Base-by-base conservation (phyloP, 2,329 filamentous ascomycete species). In the Herpotrichia juniperi region DNA sequence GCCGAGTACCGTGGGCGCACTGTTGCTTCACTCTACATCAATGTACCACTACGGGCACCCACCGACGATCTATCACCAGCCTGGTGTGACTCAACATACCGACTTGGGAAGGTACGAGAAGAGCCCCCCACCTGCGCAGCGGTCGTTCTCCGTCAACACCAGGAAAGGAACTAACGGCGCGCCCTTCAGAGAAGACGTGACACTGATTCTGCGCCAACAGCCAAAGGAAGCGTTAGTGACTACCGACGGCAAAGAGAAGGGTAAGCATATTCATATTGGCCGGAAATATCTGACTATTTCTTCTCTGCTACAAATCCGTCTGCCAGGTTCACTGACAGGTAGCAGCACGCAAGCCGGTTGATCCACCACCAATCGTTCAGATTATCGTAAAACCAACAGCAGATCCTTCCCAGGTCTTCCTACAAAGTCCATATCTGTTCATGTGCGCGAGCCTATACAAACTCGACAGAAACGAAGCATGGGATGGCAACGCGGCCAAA, bases 301-400 rank as follows among this genome's bases (percentile, higher is more conserved):
- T 24, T 11, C 25, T n/a, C 19, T 14, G 39, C 26, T 21, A n/a
- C 21, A 28, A 11, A 21, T 19, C 28, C 32, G 17, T 21, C 22
- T 21, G 22, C 44, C 34, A 26, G 35, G 39, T 25, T 42, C 10
- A 25, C 45, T 54, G 31, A 54, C 50, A 37, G 11, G 42, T 25
- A 42, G 17, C 69, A 90, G 89, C 90, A 67, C 87, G 91, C 61
- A 96, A 96, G 73, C 90, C 91, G 7, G 85, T 96, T 65, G 91
- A 96, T 70, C 91, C 93, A 46, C 91, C 91, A 11, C 91, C 91
- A 35, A 90, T 96, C 62, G 79, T 96, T 40, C 87, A 93, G 75
- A 81, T 96, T 42, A 74, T 75, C 72, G 83, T 86, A 50, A 74
- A 72, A 45, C 69, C 74, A 42, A 67, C 72, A 24, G 69, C 67